phyloP scores from a whole-genome alignment of 495 filamentous ascomycete genomes.

The Podospora tetraspora region DNA sequence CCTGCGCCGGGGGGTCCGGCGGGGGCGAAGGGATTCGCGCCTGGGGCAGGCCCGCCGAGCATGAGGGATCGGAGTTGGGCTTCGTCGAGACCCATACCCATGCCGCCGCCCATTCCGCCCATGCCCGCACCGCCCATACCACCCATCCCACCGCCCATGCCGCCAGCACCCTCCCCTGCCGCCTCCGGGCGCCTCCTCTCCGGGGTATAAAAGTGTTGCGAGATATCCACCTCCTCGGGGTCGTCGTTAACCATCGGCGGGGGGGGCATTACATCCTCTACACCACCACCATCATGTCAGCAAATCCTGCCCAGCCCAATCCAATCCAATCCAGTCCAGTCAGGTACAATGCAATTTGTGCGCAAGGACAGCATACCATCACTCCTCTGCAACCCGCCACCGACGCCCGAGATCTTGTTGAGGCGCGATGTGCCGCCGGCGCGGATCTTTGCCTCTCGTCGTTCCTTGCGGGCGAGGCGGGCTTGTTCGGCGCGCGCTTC shows the following conservation, averaged over 20 bases:
- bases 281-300: not conserved
- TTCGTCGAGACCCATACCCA: constrained; percentile 39
- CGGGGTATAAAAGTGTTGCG: constrained; percentile 51
- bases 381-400: constrained; percentile 52
- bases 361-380: no score
- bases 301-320: no score
- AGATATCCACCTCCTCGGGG: constrained; percentile 72
- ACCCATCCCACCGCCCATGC: not conserved
- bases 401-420: constrained; percentile 76
- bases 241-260: constrained; percentile 37
- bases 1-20: constrained; percentile 25
- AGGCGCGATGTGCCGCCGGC: constrained; percentile 74
- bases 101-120: no score
- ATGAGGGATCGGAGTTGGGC: not conserved
- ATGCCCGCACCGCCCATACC: not conserved
- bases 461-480: constrained; percentile 73
- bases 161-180: not conserved
- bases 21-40: constrained; percentile 31
- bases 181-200: constrained; percentile 28
- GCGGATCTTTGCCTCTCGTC: constrained; percentile 83
- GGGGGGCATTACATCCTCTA: not conserved
- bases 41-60: constrained; percentile 11
- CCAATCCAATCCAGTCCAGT: not conserved
- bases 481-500: constrained; percentile 65
- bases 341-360: not conserved